Base-by-base conservation (phyloP, 495 filamentous ascomycete genomes). In the Penicillium manginii region DNA sequence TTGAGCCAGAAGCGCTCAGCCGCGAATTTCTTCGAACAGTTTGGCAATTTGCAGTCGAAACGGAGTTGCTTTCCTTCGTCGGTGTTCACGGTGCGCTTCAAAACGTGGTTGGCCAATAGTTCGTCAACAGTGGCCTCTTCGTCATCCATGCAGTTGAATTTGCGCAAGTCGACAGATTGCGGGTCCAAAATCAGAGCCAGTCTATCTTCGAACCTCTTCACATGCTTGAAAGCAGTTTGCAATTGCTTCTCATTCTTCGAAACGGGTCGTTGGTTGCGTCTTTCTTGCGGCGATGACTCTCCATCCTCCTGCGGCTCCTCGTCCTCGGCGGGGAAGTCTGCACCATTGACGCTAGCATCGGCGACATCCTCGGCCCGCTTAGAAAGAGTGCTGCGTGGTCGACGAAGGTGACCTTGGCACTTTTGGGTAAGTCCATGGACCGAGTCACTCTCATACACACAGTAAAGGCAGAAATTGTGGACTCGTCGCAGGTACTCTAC, bases 391-490 rank as follows among this genome's bases (percentile, higher is more conserved):
- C 87, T 86, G 50, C 92, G 82, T 11, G 94, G 94, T 19, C 94
- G 88, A 57, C 94, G 91, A 52, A 97, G 88, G 81, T 98, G 94
- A 22, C 94, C 94, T 31, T 96, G 92, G 61, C 94, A 98, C 75
- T 98, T 98, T 51, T 96, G 84, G 29, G 88, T 92, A 49, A 98
- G 80, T 71, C 98, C 94, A 67, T 98, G 96, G 37, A 98, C 87
- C 0, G 93, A 97, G 71, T 98, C 94, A 71, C 91, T 92, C 72
- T 97, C 96, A 66, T 97, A 97, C 23, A 98, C 94, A 73, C 94
- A 98, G 79, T 97, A 98, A 79, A 98, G 97, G 79, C 94, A 98
- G 77, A 98, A 97, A 71, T 93, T 96, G 84, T 93, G 94, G 52
- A 97, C 93, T 14, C 94, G 87, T 35, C 94, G 91, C 50, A 98